A percentile compares a stretch with the other conserved stretches of the same genome.
These are phyloP conservation scores for Ogataea neopini DNA, from an alignment of 805 yeast species.

Conservation along the genomic window DNA sequence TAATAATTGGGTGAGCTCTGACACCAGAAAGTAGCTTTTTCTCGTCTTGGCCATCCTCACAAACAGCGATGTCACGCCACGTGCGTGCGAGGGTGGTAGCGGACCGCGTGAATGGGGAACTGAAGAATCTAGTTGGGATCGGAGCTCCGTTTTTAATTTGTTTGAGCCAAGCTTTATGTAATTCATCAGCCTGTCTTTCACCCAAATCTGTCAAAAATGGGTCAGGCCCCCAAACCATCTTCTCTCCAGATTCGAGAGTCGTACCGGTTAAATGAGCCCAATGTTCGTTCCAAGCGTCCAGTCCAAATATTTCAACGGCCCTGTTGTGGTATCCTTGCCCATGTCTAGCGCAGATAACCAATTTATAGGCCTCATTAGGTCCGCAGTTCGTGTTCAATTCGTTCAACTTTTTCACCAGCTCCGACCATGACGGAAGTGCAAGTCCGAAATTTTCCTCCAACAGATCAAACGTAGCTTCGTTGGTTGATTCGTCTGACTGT, in stretches of 20 bases:
- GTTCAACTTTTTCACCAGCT: constrained; percentile 35
- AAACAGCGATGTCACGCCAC: constrained; percentile 43
- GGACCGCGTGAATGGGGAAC: constrained; percentile 66
- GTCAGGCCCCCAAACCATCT: constrained; percentile 57
- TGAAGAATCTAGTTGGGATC: constrained; percentile 55
- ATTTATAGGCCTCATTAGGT: constrained; percentile 44
- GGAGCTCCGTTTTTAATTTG: constrained; percentile 52
- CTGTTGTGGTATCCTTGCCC: constrained; percentile 71
- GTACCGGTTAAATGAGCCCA: constrained; percentile 51
- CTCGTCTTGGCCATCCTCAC: constrained; percentile 28
- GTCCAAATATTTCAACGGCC: constrained; percentile 55
- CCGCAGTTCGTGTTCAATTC: constrained; percentile 38
- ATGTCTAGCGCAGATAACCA: constrained; percentile 60
- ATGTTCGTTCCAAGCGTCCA: constrained; percentile 55
- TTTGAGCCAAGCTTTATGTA: constrained; percentile 43
- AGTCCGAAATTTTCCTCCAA: constrained; percentile 47
- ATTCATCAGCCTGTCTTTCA: constrained; percentile 52
- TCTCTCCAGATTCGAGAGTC: constrained; percentile 45
- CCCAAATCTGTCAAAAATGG: constrained; percentile 60
- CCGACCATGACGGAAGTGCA: constrained; percentile 41
- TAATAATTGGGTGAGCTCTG: constrained; percentile 30
- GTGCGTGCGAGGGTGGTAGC: constrained; percentile 56
- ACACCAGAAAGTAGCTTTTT: constrained; percentile 12
- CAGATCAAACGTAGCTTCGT: constrained; percentile 49
- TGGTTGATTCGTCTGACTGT: constrained; percentile 44